Percentiles rank a stretch among this genome's conserved stretches.
phyloP scores from a whole-genome alignment of 1,284 basidiomycete species.

The Ganoderma sinense region DNA sequence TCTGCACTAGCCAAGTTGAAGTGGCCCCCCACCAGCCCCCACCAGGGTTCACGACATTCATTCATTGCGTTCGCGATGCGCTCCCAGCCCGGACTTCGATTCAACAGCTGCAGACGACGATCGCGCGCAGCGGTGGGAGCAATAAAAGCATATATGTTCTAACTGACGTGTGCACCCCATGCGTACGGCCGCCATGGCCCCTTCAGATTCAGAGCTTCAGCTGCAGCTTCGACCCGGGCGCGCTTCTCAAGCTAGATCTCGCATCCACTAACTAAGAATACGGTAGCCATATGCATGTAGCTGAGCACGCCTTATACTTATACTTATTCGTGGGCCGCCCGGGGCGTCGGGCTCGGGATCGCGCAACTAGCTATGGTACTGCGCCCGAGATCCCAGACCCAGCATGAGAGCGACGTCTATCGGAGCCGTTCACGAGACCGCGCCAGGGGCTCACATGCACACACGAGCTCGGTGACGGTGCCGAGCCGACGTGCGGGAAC shows the following conservation, averaged over 20 bases:
- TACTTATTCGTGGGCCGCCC: background rate
- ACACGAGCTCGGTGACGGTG: background rate
- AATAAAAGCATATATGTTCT: background rate
- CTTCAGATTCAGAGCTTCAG: too few species aligned
- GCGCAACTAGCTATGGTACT: too few species aligned
- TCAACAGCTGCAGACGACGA: too few species aligned
- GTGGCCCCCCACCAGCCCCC: background rate
- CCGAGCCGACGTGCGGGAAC: background rate
- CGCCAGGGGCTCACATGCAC: background rate
- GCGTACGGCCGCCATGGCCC: background rate
- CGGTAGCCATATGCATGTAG: too few species aligned
- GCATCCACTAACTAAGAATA: background rate
- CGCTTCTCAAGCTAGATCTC: background rate
- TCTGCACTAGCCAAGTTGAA: background rate
- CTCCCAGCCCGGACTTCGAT: too few species aligned
- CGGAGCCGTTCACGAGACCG: background rate
- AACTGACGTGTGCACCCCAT: background rate
- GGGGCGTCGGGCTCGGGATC: background rate
- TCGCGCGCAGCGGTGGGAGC: background rate
- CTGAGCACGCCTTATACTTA: background rate
- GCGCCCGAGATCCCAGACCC: constrained; percentile 1
- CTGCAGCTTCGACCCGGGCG: too few species aligned
- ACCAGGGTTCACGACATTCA: background rate
- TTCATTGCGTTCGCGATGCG: background rate
- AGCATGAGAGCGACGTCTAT: constrained; percentile 3